Evolutionary conservation across 2,329 filamentous ascomycete genomes (phyloP).

Genomic region (Fusarium coicis): DNA sequence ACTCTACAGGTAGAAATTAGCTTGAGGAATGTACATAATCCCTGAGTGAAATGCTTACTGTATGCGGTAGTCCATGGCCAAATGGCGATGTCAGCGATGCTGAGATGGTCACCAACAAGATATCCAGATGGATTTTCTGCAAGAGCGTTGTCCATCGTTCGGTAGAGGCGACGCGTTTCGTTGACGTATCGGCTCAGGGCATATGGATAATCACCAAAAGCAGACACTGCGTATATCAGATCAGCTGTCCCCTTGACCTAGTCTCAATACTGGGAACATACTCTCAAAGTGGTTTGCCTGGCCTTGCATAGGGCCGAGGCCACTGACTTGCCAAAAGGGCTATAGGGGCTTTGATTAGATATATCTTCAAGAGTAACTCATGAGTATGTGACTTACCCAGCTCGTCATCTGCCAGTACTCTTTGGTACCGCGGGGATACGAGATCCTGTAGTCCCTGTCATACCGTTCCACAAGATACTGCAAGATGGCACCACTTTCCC

Average conservation of each 20-base stretch:
- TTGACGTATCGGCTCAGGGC: conserved; percentile 83
- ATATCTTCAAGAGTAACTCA: neutral
- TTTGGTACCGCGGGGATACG: conserved; percentile 75
- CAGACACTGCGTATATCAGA: conserved; percentile 65
- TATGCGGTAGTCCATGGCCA: conserved; percentile 78
- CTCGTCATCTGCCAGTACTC: conserved; percentile 83
- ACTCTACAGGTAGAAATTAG: conserved; percentile 25
- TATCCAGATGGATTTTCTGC: conserved; percentile 64
- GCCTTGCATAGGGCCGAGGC: conserved; percentile 81
- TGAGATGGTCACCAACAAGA: conserved; percentile 73
- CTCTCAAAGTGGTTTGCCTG: conserved; percentile 86
- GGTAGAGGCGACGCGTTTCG: conserved; percentile 84
- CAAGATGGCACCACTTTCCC: conserved; percentile 85
- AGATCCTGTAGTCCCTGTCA: conserved; percentile 83
- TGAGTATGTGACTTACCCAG: conserved; percentile 64
- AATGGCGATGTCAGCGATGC: conserved; percentile 80
- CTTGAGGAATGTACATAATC: too few relatives aligned
- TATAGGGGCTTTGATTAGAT: conserved; percentile 32
- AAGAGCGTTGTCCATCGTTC: conserved; percentile 78
- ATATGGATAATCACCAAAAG: conserved; percentile 82
- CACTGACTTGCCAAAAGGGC: conserved; percentile 80
- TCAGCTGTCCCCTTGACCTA: neutral
- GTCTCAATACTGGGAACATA: conserved; percentile 40
- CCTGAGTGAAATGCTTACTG: conserved; percentile 48
- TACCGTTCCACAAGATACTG: conserved; percentile 86